phyloP scores from a whole-genome alignment of 805 yeast genomes.

The Myxozyma neotropica region DNA sequence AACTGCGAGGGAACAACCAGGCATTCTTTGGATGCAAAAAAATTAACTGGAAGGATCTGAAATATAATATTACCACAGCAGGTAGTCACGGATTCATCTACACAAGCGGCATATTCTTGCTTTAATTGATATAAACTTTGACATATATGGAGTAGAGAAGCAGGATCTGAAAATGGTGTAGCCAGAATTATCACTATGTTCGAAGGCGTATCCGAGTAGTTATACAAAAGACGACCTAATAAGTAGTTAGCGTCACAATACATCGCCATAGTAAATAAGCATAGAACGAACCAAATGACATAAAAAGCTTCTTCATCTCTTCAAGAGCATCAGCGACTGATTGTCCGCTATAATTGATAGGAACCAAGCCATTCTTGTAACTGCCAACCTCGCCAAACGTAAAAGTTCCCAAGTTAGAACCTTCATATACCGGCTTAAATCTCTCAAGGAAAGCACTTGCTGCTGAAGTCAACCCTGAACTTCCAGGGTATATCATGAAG shows the following conservation, averaged over 20 bases:
- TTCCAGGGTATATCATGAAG: slow-evolving; percentile 39
- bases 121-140: slow-evolving; percentile 24
- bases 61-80: slow-evolving; percentile 18
- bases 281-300: slow-evolving; percentile 6
- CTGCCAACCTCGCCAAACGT: slow-evolving; percentile 28
- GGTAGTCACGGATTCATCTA: not conserved
- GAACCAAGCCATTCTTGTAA: slow-evolving; percentile 28
- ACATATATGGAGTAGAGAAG: slow-evolving; percentile 29
- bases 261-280: not conserved
- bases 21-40: slow-evolving; percentile 37
- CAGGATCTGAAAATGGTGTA: slow-evolving; percentile 27
- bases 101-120: slow-evolving; percentile 18
- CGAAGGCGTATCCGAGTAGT: slow-evolving; percentile 8
- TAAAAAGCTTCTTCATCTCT: slow-evolving; percentile 14
- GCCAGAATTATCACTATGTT: slow-evolving; percentile 25
- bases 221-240: slow-evolving; percentile 13
- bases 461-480: slow-evolving; percentile 35
- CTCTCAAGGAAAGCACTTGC: slow-evolving; percentile 35
- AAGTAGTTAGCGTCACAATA: not conserved
- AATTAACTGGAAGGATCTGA: slow-evolving; percentile 27
- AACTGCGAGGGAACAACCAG: slow-evolving; percentile 39
- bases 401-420: slow-evolving; percentile 42
- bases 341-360: slow-evolving; percentile 11
- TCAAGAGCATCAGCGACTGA: slow-evolving; percentile 24
- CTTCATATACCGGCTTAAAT: slow-evolving; percentile 42